phyloP scores from a whole-genome alignment of 208 protist species.

The Angomonas ambiguus region DNA sequence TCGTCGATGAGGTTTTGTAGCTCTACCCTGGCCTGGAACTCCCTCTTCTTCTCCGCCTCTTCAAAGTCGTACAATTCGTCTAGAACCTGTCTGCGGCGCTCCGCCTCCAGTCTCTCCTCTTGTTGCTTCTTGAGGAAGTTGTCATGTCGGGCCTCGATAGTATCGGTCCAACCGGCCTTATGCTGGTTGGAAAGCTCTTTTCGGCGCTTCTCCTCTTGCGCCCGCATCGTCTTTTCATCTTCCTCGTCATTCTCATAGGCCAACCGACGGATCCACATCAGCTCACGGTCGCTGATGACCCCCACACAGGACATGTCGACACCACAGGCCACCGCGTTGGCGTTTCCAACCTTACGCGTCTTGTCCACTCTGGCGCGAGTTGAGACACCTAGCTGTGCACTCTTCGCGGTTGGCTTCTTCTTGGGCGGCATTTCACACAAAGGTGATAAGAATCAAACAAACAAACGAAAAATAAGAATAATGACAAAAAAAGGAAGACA shows the following conservation, averaged over 20 bases:
- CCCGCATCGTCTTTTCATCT: constrained; percentile 13
- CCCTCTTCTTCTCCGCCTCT: constrained; percentile 50
- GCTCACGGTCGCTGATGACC: constrained; percentile 70
- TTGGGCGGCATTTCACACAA: constrained; percentile 6
- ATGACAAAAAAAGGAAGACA: not conserved
- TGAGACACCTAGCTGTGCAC: constrained; percentile 10
- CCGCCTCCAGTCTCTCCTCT: constrained; percentile 44
- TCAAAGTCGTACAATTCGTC: constrained; percentile 57
- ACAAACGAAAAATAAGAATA: not conserved
- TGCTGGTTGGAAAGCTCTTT: constrained; percentile 42
- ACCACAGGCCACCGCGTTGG: constrained; percentile 80
- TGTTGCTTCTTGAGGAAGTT: constrained; percentile 41
- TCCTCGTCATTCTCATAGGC: constrained; percentile 22
- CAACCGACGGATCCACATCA: constrained; percentile 57
- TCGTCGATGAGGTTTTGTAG: constrained; percentile 63
- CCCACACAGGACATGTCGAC: constrained; percentile 44
- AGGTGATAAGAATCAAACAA: constrained; percentile 9
- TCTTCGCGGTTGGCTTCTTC: not conserved
- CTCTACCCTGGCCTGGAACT: constrained; percentile 35
- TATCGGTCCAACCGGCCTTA: constrained; percentile 61
- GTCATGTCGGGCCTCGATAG: constrained; percentile 55
- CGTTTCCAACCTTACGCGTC: constrained; percentile 56
- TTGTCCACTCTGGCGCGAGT: constrained; percentile 65
- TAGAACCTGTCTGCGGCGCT: constrained; percentile 44
- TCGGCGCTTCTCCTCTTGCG: constrained; percentile 24